Conservation (phyloP, 2,329 filamentous ascomycete species). For the Podosphaera aphanis region DNA sequence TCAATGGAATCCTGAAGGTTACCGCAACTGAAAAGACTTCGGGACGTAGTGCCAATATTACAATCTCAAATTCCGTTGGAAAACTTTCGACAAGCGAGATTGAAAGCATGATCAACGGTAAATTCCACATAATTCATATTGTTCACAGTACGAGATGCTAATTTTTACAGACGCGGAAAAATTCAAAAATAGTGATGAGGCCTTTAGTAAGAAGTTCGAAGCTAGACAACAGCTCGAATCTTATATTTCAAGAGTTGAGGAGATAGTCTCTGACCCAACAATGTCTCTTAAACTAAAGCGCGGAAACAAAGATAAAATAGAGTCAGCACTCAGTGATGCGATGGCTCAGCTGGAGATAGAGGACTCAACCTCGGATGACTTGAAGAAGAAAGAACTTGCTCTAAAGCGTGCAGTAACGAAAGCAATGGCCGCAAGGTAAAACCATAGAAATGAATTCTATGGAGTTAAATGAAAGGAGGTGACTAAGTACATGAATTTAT, state of each 20-base stretch:
- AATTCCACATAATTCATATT: slow-evolving; percentile 15
- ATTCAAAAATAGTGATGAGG: slow-evolving; percentile 95
- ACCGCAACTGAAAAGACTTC: slow-evolving; percentile 98
- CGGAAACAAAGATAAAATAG: slow-evolving; percentile 98
- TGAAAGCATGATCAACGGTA: slow-evolving; percentile 86
- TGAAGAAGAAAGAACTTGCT: slow-evolving; percentile 99
- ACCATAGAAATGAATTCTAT: neutral
- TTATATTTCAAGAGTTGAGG: slow-evolving; percentile 95
- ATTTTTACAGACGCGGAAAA: slow-evolving; percentile 54
- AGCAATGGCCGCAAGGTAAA: slow-evolving; percentile 75
- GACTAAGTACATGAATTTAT: no score
- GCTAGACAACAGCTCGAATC: slow-evolving; percentile 97
- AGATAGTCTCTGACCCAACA: slow-evolving; percentile 90
- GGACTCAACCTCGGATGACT: slow-evolving; percentile 73
- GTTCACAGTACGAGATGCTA: slow-evolving; percentile 3
- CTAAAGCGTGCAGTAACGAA: slow-evolving; percentile 97
- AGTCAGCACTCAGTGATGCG: slow-evolving; percentile 85
- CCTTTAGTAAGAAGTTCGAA: slow-evolving; percentile 98
- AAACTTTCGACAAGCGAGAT: slow-evolving; percentile 91
- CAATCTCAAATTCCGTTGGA: slow-evolving; percentile 97
- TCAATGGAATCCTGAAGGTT: slow-evolving; percentile 99
- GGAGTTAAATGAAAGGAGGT: no score
- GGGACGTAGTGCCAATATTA: slow-evolving; percentile 95
- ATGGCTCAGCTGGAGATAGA: slow-evolving; percentile 95
- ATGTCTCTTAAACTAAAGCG: slow-evolving; percentile 96